Conservation (phyloP, 2,329 filamentous ascomycete genomes). For the Colletotrichum eremochloae region DNA sequence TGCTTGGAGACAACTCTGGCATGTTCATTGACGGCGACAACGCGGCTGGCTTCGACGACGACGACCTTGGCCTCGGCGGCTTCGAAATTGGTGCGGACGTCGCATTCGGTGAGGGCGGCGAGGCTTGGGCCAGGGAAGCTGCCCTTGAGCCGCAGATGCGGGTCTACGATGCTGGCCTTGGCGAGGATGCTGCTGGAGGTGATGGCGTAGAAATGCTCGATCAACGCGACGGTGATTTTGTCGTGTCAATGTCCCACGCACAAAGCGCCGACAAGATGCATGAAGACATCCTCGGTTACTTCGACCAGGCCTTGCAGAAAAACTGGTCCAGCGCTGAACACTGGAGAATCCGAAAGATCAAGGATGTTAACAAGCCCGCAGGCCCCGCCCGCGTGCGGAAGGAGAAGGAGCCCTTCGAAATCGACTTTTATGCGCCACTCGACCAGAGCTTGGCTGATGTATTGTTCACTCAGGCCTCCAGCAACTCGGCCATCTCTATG, state of each 20-base stretch:
- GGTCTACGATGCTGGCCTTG: constrained; percentile 75
- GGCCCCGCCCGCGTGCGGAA: constrained; percentile 78
- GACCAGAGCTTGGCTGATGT: constrained; percentile 78
- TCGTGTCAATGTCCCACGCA: constrained; percentile 81
- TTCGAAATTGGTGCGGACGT: constrained; percentile 80
- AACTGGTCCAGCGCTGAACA: constrained; percentile 99
- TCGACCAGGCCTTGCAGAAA: constrained; percentile 95
- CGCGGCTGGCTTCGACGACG: constrained; percentile 81
- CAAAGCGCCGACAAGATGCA: constrained; percentile 75
- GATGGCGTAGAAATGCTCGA: constrained; percentile 72
- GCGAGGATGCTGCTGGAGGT: constrained; percentile 66
- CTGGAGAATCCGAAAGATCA: constrained; percentile 96
- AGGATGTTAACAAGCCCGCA: constrained; percentile 77
- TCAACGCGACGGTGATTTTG: constrained; percentile 78
- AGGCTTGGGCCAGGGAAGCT: constrained; percentile 93
- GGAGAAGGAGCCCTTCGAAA: constrained; percentile 96
- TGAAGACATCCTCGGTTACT: constrained; percentile 97
- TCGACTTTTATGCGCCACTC: constrained; percentile 87
- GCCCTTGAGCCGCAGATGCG: constrained; percentile 89
- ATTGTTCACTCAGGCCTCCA: constrained; percentile 85
- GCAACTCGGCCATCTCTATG: constrained; percentile 84
- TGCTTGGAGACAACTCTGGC: constrained; percentile 77
- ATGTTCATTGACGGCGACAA: constrained; percentile 91
- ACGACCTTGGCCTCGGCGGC: constrained; percentile 73
- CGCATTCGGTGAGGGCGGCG: constrained; percentile 94